Base-by-base conservation (phyloP, 352 stramenopile species). In the Globisporangium carolinianum region DNA sequence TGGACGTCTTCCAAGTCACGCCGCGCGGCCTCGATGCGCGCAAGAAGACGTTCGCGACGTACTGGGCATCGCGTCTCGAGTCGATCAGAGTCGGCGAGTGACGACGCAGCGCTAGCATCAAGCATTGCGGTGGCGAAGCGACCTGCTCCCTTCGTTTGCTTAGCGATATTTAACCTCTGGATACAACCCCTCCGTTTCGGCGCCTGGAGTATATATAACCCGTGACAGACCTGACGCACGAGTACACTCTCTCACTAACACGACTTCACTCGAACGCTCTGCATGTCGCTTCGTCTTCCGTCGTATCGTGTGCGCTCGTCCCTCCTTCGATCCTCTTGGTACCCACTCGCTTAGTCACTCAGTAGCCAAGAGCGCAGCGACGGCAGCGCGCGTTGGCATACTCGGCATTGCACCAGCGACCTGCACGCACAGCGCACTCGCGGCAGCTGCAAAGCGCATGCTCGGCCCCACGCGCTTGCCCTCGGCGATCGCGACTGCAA, bases 361-460 rank as follows among this genome's bases (percentile, higher is more conserved):
- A 32, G 24, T 32, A 32, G 68, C 62, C 6, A 88, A 51, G 47
- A 89, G 72, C 6, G 55, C 50, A 36, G 53, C 49, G 1, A 75
- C 67, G 36, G 76, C 52, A 0, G 72, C 65, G 1, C 60, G 69
- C 4, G 75, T 73, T 17, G 83, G 83, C 52, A 92, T 81, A 62
- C 80, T 89, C 10, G 79, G 73, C 58, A 90, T 73, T 0, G 84
- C 84, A 47, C 84, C 84, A 32, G 63, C 48, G 35, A 72, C 65
- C 52, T 88, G 75, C 14, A 94, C 79, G 17, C 81, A 91, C 5
- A 94, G 47, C 9, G 83, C 80, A 39, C 69, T 86, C 6, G 80
- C 82, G 17, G 81, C 78, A 8, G 81, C 61, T 0, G 83, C 83
- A 15, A 69, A 73, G 47, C 47, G 52, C 68, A 94, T 76, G 48